Percentiles rank a stretch among this genome's conserved stretches.
Conservation (phyloP, 352 stramenopile genomes). For the Phytophthora podocarpi region DNA sequence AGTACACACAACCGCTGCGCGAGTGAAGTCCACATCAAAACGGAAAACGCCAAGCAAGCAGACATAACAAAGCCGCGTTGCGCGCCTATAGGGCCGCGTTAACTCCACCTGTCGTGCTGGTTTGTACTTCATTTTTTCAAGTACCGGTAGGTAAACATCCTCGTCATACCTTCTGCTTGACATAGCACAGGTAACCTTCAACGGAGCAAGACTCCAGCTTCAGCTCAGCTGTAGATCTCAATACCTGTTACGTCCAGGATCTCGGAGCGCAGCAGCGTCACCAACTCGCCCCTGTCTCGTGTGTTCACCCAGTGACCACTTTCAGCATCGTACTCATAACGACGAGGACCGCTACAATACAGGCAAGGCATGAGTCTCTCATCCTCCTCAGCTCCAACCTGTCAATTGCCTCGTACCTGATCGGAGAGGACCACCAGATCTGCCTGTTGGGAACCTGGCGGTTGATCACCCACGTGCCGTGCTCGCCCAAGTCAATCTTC, state of each 20-base stretch:
- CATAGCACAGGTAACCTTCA: not conserved
- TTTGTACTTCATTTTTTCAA: constrained; percentile 14
- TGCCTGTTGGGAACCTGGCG: constrained; percentile 97
- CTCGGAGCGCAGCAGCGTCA: constrained; percentile 73
- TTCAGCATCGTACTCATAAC: constrained; percentile 86
- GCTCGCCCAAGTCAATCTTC: constrained; percentile 92
- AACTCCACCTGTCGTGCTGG: constrained; percentile 10
- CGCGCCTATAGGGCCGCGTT: constrained; percentile 3
- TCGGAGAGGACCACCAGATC: constrained; percentile 97
- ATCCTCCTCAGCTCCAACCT: not conserved
- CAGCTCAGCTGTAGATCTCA: constrained; percentile 66
- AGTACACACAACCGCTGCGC: not conserved
- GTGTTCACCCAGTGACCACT: constrained; percentile 85
- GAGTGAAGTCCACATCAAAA: constrained; percentile 9
- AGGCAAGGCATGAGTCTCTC: not conserved
- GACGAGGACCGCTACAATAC: constrained; percentile 76
- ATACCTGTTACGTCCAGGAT: constrained; percentile 83
- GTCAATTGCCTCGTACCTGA: constrained; percentile 65
- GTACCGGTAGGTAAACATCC: constrained; percentile 20
- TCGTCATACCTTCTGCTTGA: not conserved
- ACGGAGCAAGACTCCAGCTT: not conserved
- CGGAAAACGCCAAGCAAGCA: constrained; percentile 10
- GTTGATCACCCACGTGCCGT: constrained; percentile 98
- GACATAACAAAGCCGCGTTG: constrained; percentile 9
- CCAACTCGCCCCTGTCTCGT: constrained; percentile 74